A percentile compares a stretch with the other conserved stretches of the same genome.
These are phyloP conservation scores for Xylaria longipes DNA, from an alignment of 495 filamentous ascomycete genomes.

Conservation along the genomic window DNA sequence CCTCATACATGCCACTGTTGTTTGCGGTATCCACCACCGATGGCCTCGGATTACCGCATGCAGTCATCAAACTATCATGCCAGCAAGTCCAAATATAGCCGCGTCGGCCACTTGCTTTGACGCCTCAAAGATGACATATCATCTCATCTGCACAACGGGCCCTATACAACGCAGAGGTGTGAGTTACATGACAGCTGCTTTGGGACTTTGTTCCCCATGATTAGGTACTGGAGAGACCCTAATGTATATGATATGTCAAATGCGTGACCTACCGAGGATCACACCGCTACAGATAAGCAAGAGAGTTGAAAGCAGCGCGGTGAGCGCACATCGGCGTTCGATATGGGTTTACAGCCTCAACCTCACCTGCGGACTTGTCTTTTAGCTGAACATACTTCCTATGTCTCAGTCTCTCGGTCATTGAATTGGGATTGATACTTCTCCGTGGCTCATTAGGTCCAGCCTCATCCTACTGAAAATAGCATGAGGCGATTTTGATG, in stretches of 20 bases:
- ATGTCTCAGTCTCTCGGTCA: background rate
- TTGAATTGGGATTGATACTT: background rate
- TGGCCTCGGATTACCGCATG: background rate
- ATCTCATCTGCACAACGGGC: background rate
- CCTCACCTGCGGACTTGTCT: background rate
- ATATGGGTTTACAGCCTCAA: background rate
- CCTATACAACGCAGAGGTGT: background rate
- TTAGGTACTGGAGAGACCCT: background rate
- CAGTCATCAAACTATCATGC: background rate
- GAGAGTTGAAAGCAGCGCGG: background rate
- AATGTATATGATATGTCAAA: background rate
- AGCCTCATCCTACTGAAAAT: too few species aligned
- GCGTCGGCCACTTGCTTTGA: background rate
- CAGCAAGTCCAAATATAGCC: background rate
- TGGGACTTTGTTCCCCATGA: background rate
- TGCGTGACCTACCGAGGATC: background rate
- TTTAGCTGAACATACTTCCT: background rate
- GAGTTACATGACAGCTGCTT: constrained; percentile 4
- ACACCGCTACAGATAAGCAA: background rate
- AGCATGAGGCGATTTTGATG: background rate
- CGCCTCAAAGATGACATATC: constrained; percentile 4
- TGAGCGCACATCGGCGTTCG: background rate
- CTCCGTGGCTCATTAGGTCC: background rate
- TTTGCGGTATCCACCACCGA: background rate
- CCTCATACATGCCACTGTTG: background rate